Conservation (phyloP, 345 rosid species). For the Linum trigynum region DNA sequence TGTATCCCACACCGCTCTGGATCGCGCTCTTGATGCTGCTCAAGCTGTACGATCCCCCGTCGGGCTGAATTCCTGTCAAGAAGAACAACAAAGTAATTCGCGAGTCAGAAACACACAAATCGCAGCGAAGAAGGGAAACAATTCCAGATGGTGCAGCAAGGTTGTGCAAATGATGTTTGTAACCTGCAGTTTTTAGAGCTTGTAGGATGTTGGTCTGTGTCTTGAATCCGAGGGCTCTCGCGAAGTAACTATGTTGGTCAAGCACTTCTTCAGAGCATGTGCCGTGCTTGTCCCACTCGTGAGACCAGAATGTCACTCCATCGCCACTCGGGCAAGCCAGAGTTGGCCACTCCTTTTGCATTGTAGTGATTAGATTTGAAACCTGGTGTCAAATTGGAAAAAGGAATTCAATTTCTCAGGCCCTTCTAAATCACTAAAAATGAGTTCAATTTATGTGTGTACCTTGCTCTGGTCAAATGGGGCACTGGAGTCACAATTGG, state of each 20-base stretch:
- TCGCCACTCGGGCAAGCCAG: slow-evolving; percentile 66
- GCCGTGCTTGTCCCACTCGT: slow-evolving; percentile 95
- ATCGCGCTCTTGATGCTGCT: slow-evolving; percentile 49
- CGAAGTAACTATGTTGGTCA: slow-evolving; percentile 60
- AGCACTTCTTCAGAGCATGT: slow-evolving; percentile 79
- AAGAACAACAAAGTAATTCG: not conserved
- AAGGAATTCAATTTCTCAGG: not conserved
- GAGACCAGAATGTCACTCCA: slow-evolving; percentile 65
- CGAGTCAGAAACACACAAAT: not conserved
- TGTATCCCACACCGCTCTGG: slow-evolving; percentile 37
- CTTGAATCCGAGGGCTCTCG: slow-evolving; percentile 47
- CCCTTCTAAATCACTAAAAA: too few species aligned
- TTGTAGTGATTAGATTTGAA: slow-evolving; percentile 37
- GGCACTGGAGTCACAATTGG: slow-evolving; percentile 51
- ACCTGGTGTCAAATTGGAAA: slow-evolving; percentile 21
- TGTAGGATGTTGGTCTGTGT: slow-evolving; percentile 43
- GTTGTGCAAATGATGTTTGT: not conserved
- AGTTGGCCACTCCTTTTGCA: slow-evolving; percentile 73
- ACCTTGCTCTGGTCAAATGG: slow-evolving; percentile 54
- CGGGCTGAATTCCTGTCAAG: slow-evolving; percentile 48
- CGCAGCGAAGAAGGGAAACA: not conserved
- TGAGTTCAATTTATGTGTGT: too few species aligned
- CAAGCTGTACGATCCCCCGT: slow-evolving; percentile 45
- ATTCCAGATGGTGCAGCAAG: not conserved
- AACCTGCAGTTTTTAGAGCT: slow-evolving; percentile 52